These are phyloP conservation scores for Cryptosporidium baileyi DNA, from an alignment of 169 alveolate species.

Conservation along the genomic window DNA sequence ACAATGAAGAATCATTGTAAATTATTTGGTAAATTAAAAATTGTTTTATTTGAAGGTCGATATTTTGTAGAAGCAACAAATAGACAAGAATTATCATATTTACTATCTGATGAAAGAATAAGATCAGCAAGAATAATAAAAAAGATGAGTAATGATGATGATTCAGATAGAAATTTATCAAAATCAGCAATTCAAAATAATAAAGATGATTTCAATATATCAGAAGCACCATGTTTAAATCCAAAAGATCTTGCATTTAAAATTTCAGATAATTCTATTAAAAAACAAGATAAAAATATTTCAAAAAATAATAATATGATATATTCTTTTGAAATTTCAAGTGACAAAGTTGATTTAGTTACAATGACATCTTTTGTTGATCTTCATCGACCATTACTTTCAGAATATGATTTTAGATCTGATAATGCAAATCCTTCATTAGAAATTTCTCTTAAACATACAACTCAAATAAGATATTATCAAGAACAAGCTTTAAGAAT, in stretches of 20 bases:
- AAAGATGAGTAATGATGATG: background rate
- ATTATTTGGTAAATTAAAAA: conserved; percentile 91
- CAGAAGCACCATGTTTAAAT: conserved; percentile 49
- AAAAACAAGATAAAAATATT: background rate
- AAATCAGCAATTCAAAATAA: background rate
- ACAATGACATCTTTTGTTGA: conserved; percentile 87
- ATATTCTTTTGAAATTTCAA: conserved; percentile 87
- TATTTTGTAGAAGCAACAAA: conserved; percentile 92
- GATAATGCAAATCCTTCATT: conserved; percentile 87
- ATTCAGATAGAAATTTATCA: background rate
- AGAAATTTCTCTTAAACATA: conserved; percentile 88
- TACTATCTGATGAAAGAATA: conserved; percentile 84
- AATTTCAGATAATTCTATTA: conserved; percentile 4
- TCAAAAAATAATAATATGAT: conserved; percentile 58
- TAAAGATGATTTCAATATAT: conserved; percentile 22
- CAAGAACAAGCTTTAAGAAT: conserved; percentile 94
- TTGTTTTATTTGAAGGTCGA: conserved; percentile 89
- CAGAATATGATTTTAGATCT: conserved; percentile 95
- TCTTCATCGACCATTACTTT: conserved; percentile 92
- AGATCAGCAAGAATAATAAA: conserved; percentile 77
- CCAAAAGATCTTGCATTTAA: conserved; percentile 35
- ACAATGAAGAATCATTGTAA: conserved; percentile 78
- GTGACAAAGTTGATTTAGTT: conserved; percentile 86
- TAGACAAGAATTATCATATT: conserved; percentile 82
- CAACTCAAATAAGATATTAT: conserved; percentile 90